Conservation (phyloP, 225 moss, liverwort and hornwort species). For the Bryum argenteum region DNA sequence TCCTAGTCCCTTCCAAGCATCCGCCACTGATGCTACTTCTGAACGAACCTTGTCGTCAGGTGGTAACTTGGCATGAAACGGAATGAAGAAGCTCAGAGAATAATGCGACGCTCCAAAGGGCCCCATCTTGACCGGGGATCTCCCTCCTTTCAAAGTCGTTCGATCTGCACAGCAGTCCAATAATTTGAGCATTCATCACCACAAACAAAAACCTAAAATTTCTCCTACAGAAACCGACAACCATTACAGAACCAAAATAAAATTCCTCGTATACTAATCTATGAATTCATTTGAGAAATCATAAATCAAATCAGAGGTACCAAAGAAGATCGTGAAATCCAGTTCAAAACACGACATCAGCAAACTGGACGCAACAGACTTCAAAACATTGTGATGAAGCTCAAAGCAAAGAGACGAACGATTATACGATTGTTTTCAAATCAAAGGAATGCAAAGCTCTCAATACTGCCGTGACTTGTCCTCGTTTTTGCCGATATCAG, state of each 20-base stretch:
- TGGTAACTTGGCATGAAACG: slow-evolving; percentile 41
- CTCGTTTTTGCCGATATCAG: neutral
- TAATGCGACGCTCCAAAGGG: slow-evolving; percentile 54
- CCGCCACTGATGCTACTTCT: slow-evolving; percentile 28
- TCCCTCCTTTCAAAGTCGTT: neutral
- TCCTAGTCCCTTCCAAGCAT: slow-evolving; percentile 48
- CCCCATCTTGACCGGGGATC: slow-evolving; percentile 28
- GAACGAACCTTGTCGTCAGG: slow-evolving; percentile 34
- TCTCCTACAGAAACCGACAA: neutral
- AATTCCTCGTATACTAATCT: neutral
- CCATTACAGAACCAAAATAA: neutral
- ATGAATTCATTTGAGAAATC: too few species aligned
- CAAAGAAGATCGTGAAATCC: too few species aligned
- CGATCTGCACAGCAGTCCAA: slow-evolving; percentile 37
- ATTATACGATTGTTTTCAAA: neutral
- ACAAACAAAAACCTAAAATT: neutral
- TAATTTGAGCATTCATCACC: slow-evolving; percentile 9
- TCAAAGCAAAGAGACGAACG: slow-evolving; percentile 3
- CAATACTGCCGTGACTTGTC: slow-evolving; percentile 11
- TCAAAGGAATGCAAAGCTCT: neutral
- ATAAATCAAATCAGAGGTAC: too few species aligned
- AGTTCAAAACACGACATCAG: neutral
- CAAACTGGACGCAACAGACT: neutral
- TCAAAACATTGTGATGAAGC: neutral
- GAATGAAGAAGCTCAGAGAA: slow-evolving; percentile 49